phyloP scores from a whole-genome alignment of 495 filamentous ascomycete genomes.

The Pyronema domesticum region DNA sequence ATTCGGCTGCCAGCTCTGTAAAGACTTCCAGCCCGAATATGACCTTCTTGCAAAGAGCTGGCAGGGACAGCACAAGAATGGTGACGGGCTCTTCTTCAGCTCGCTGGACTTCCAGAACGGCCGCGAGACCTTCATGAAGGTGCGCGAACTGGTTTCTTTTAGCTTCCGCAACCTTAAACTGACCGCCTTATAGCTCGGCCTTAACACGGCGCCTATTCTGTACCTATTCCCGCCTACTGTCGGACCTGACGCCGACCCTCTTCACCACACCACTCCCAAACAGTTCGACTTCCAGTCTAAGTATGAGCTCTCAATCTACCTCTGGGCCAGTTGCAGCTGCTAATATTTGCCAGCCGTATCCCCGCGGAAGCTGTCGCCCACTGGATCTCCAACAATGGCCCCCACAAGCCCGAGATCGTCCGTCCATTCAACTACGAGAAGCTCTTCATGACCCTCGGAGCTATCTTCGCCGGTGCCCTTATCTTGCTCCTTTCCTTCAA shows the following conservation, averaged over 20 bases:
- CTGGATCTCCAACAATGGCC: slow-evolving; percentile 62
- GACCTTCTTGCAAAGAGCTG: slow-evolving; percentile 76
- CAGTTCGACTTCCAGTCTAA: slow-evolving; percentile 73
- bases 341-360: not conserved
- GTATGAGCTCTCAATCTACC: slow-evolving; percentile 32
- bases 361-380: slow-evolving; percentile 22
- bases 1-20: slow-evolving; percentile 73
- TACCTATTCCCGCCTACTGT: slow-evolving; percentile 72
- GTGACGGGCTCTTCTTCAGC: slow-evolving; percentile 59
- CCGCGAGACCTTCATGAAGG: slow-evolving; percentile 72
- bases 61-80: slow-evolving; percentile 58
- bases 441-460: slow-evolving; percentile 47
- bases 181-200: slow-evolving; percentile 44
- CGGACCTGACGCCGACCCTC: slow-evolving; percentile 61
- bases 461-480: slow-evolving; percentile 47
- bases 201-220: slow-evolving; percentile 88
- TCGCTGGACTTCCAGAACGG: slow-evolving; percentile 82
- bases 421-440: slow-evolving; percentile 78
- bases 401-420: slow-evolving; percentile 48
- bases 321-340: not conserved
- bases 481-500: slow-evolving; percentile 59
- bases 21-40: slow-evolving; percentile 88
- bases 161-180: not conserved
- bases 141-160: slow-evolving; percentile 28
- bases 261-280: slow-evolving; percentile 38